Percentiles rank a stretch among this genome's conserved stretches.
phyloP scores from a whole-genome alignment of 176 grass and related monocot genomes.

The Saccharum officinarum region DNA sequence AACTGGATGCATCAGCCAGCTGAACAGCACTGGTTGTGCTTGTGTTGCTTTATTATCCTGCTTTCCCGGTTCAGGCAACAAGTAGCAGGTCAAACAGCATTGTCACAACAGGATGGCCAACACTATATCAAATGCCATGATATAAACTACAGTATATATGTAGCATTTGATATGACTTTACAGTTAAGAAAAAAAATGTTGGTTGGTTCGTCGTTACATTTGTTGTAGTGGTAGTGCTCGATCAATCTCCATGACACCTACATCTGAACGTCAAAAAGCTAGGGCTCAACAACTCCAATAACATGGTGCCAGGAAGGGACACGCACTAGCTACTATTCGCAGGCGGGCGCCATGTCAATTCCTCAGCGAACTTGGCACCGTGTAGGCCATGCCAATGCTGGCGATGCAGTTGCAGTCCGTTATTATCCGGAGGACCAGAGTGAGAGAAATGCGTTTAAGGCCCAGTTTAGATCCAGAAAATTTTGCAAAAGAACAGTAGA shows the following conservation, averaged over 20 bases:
- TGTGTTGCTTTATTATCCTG: background rate
- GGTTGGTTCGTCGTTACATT: background rate
- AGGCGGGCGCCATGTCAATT: constrained; percentile 41
- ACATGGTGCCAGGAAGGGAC: background rate
- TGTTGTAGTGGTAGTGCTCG: background rate
- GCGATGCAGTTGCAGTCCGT: background rate
- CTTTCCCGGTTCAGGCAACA: constrained; percentile 31
- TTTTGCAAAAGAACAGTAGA: no score
- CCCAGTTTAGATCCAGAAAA: no score
- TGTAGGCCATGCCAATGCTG: background rate
- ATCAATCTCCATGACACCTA: constrained; percentile 32
- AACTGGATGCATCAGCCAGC: constrained; percentile 30
- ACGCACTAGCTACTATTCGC: constrained; percentile 16
- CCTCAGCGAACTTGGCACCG: constrained; percentile 27
- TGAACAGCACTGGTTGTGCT: constrained; percentile 17
- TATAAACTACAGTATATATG: background rate
- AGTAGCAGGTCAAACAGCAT: constrained; percentile 35
- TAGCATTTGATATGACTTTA: constrained; percentile 12
- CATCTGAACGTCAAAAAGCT: constrained; percentile 23
- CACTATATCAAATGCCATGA: background rate
- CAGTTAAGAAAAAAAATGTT: background rate
- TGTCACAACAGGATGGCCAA: constrained; percentile 41
- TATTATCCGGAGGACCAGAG: background rate
- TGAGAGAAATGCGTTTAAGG: background rate
- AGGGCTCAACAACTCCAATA: constrained; percentile 40